Evolutionary conservation across 2,329 filamentous ascomycete species (phyloP).

Genomic region (Ascochyta clinopodiicola): DNA sequence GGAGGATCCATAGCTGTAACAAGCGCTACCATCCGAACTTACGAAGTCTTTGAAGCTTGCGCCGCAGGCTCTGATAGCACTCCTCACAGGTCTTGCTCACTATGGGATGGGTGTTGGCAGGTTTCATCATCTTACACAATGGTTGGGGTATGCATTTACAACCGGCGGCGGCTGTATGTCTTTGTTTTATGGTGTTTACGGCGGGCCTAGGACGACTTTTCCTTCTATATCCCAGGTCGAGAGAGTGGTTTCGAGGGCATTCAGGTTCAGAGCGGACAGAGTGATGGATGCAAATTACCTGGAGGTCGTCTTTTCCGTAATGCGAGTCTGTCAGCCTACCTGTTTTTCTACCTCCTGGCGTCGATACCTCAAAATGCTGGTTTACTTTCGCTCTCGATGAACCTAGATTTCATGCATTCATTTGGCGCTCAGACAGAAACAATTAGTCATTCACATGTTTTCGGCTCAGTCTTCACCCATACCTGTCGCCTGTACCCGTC

Average conservation of each 20-base stretch:
- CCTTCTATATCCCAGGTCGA: conserved; percentile 17
- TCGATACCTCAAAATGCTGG: conserved; percentile 12
- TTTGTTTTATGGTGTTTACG: conserved; percentile 42
- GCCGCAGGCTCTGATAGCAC: neutral
- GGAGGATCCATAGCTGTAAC: conserved; percentile 20
- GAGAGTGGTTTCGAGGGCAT: neutral
- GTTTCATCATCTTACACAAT: conserved; percentile 37
- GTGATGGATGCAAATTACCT: conserved; percentile 6
- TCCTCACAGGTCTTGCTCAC: neutral
- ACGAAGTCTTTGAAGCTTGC: neutral
- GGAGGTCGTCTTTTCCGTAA: conserved; percentile 6
- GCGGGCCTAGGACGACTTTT: conserved; percentile 23
- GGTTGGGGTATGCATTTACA: conserved; percentile 48
- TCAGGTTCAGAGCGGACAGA: neutral
- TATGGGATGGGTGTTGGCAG: conserved; percentile 9
- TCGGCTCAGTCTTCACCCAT: neutral
- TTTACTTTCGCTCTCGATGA: conserved; percentile 3
- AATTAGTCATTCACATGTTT: conserved; percentile 12
- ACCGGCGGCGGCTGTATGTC: conserved; percentile 48
- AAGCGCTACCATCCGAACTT: neutral
- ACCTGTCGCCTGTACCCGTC: neutral
- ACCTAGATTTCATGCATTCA: conserved; percentile 16
- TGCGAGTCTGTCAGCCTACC: conserved; percentile 11
- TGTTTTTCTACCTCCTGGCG: conserved; percentile 10
- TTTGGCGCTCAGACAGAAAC: conserved; percentile 21